Evolutionary conservation across 257 asterid genomes (phyloP).

Genomic region (Verbena officinalis): DNA sequence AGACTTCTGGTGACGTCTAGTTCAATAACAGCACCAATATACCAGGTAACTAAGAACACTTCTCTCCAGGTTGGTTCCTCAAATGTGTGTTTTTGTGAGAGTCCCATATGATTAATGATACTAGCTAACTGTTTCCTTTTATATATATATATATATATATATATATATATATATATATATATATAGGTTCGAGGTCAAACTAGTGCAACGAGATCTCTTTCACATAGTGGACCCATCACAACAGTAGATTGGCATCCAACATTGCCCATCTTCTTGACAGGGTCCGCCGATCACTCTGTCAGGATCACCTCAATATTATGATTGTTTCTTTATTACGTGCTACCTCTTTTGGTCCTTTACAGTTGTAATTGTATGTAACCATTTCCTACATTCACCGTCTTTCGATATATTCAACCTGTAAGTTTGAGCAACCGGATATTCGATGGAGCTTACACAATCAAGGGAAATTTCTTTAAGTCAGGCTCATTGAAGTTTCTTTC

Average conservation of each 20-base stretch:
- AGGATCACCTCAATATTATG: conserved; percentile 67
- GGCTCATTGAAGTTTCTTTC: no score
- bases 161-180: neutral
- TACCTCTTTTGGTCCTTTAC: neutral
- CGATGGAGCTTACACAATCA: no score
- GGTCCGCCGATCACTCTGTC: conserved; percentile 90
- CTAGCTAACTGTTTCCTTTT: neutral
- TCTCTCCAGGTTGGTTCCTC: neutral
- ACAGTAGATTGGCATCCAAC: conserved; percentile 98
- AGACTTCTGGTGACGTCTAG: conserved; percentile 79
- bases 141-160: neutral
- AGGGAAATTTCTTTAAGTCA: no score
- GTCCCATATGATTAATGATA: neutral
- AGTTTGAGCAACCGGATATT: no score
- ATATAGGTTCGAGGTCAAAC: conserved; percentile 63
- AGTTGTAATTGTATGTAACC: neutral
- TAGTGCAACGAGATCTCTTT: conserved; percentile 67
- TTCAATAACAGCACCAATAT: conserved; percentile 75
- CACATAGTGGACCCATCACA: conserved; percentile 74
- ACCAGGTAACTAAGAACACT: conserved; percentile 53
- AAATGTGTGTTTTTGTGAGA: conserved; percentile 1
- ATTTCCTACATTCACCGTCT: neutral
- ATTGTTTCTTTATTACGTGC: conserved; percentile 29
- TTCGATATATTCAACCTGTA: no score
- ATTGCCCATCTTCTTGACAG: conserved; percentile 81